Evolutionary conservation across 495 filamentous ascomycete species (phyloP), one percentile per base, ranked within the genome.

Genomic region (Aspergillus haitiensis): DNA sequence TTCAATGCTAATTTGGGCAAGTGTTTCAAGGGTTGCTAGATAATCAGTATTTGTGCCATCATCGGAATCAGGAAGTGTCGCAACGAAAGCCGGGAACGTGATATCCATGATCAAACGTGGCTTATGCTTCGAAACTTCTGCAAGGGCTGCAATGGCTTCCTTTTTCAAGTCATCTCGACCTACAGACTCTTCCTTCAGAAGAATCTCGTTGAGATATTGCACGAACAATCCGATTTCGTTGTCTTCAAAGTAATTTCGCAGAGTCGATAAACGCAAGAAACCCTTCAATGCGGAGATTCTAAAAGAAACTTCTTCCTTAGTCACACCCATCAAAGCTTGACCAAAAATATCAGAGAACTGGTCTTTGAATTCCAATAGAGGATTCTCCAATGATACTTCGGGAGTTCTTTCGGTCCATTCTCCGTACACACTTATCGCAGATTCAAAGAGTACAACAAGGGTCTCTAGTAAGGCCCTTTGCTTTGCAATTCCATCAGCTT

Each of bases 21-120:
- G 77, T 1, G 75, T 84, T 65, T 90, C 88, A 13, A 91, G 71
- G 0, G 84, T 86, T 5, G 80, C 67, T n/a, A 82, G 50, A 64
- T 88, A 89, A 4, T 66, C 61, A 16, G 65, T 63, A 33, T 72
- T 74, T 0, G 66, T 66, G 9, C 75, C 74, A 31, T 79, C 71
- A 52, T 81, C 81, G 21, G 73, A 71, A 48, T 89, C 86, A 5
- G 88, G 88, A 2, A 91, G 73, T 32, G 82, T 81, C 1, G 87
- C 87, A 74, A 90, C 83, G 64, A 91, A 90, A 9, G 84, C 84
- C 12, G 88, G 88, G 70, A 91, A 86, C 0, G 87, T 88, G 34
- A 86, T 85, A 51, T 89, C 81, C 70, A 88, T 82, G 16, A 91
- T 85, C 27, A 88, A 68, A n/a, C 80, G 79, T 11, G 87, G 83